phyloP scores from a whole-genome alignment of 2,329 filamentous ascomycete genomes.

The Aschersonia sp. region DNA sequence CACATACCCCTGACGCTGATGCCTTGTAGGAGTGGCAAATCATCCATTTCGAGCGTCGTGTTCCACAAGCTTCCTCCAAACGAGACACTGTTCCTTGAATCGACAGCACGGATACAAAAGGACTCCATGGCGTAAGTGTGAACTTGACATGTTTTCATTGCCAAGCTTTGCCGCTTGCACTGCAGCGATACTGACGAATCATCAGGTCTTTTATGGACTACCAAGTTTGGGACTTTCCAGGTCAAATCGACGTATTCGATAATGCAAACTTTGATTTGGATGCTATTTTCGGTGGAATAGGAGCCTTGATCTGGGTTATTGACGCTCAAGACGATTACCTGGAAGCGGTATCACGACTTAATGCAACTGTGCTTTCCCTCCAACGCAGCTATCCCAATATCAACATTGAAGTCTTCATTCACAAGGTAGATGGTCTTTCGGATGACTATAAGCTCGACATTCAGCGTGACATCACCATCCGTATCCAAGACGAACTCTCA shows the following conservation, averaged over 20 bases:
- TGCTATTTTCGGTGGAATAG: slow-evolving; percentile 85
- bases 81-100: slow-evolving; percentile 91
- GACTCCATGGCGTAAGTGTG: slow-evolving; percentile 76
- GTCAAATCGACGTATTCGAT: slow-evolving; percentile 79
- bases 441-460: slow-evolving; percentile 96
- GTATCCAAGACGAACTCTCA: slow-evolving; percentile 88
- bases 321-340: slow-evolving; percentile 97
- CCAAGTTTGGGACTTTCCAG: slow-evolving; percentile 94
- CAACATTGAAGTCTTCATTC: slow-evolving; percentile 96
- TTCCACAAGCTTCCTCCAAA: slow-evolving; percentile 95
- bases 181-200: background rate
- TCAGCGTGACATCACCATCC: slow-evolving; percentile 89
- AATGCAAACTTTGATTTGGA: slow-evolving; percentile 83
- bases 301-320: slow-evolving; percentile 94
- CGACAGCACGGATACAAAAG: slow-evolving; percentile 86
- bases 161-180: background rate
- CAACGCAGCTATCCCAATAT: slow-evolving; percentile 83
- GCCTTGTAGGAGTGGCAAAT: slow-evolving; percentile 72
- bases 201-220: slow-evolving; percentile 95
- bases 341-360: slow-evolving; percentile 75
- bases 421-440: slow-evolving; percentile 95
- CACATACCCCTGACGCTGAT: background rate
- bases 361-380: slow-evolving; percentile 76
- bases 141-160: background rate
- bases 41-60: slow-evolving; percentile 96